Base-by-base conservation (phyloP, 441 rosid species). In the Pelargonium citronellum region DNA sequence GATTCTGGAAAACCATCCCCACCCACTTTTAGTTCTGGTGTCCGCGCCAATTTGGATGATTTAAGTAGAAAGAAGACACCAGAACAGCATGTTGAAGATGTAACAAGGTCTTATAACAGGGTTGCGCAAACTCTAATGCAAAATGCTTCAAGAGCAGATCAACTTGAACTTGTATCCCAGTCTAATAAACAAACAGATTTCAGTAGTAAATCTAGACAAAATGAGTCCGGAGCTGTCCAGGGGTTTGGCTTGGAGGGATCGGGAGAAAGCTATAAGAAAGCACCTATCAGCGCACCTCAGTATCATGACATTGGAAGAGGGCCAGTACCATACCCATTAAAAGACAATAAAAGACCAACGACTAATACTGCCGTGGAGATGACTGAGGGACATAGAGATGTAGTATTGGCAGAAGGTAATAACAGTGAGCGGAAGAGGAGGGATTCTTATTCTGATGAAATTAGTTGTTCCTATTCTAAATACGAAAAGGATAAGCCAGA, bases 401-500 rank as follows among this genome's bases (percentile, higher is more conserved):
- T 79, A 55, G 51, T 71, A 69, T 63, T 78, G 70, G 67, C 74
- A 16, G 85, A 82, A 57, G 83, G 73, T 67, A 84, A 77, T 76
- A 67, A 83, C 70, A 83, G 80, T 79, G 75, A 77, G 77, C 79
- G 68, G 69, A 91, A 76, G 82, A 79, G 73, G 79, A 84, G 75
- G 75, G 86, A 77, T 69, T 81, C 84, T 69, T 87, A 83, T 75
- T 80, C 84, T 5, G 91, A 87, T 72, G 96, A 87, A 71, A 91
- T 84, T 70, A 80, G 77, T 75, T 80, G 77, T 76, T 78, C 90
- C 51, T 95, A 82, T 77, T 84, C 83, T 30, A 95, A 92, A 82
- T 91, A 87, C 69, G 95, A 89, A 63, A 92, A 89, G 78, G 90
- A 88, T 80, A 83, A 71, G 68, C 88, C 98, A 17, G 99, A 91